Base-by-base conservation (phyloP, 164 flowering plant genomes). In the Sedum album region DNA sequence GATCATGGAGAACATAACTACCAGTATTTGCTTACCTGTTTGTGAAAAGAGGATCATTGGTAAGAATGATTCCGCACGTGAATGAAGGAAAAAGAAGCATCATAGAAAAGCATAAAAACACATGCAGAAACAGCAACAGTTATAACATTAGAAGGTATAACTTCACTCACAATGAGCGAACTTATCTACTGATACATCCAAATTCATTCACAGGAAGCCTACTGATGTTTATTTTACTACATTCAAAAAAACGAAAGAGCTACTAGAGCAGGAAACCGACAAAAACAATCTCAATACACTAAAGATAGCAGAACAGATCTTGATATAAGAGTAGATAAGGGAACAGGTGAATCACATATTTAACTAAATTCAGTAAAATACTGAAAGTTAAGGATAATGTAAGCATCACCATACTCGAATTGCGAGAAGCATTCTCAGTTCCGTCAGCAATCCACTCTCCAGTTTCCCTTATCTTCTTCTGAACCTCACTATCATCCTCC, bases 21-120 rank as follows among this genome's bases (percentile, higher is more conserved):
- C 51, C 36, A 89, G 70, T 61, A 83, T 76, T 39, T 67, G 66
- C 70, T 87, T 87, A 31, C 88, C 97, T 91, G 88, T 76, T 75
- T 33, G 25, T 64, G 39, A 39, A 35, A 13, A 20, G 9, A 3
- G 5, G 25, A 3, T 35, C 20, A 21, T 11, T 13, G 20, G 44
- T 20, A 8, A 18, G 8, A 63, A 11, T n/a, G 28, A 64, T n/a
- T 65, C 30, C 8, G 31, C 49, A 17, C 51, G 23, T 26, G 46
- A 39, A 11, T 25, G 15, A 36, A n/a, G n/a, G n/a, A n/a, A n/a
- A n/a, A n/a, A n/a, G n/a, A n/a, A n/a, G n/a, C n/a, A n/a, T n/a
- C n/a, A n/a, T n/a, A n/a, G n/a, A n/a, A n/a, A n/a, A n/a, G 62
- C 62, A 57, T 57, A 57, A 11, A 11, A 30, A 30, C 62, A 57